Base-by-base conservation (phyloP, 805 yeast species). In the Lachancea meyersii region DNA sequence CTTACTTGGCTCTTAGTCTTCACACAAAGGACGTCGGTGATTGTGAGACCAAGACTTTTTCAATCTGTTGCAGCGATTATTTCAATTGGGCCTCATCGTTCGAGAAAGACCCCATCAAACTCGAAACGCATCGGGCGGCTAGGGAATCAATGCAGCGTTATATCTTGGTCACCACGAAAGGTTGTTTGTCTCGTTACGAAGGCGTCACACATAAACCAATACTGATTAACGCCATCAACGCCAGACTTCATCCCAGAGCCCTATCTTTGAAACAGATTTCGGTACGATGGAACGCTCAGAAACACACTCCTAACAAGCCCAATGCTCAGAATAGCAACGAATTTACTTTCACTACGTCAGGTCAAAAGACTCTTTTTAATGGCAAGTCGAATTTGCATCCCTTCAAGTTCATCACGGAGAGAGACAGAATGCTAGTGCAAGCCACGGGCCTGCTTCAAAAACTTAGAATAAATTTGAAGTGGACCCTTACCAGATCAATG, bases 401-500 rank as follows among this genome's bases (percentile, higher is more conserved):
- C 5, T 51, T 53, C 39, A 54, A 51, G 27, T 51, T 51, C 35
- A 55, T 55, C 20, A 51, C 58, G 1, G 61, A 57, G 20, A 50
- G 55, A 27, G 59, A 57, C 38, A 34, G 55, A 14, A 28, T 53
- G 19, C 57, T 76, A n/a, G 66, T 70, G 3, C 66, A 66, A 6
- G 70, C 78, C 0, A 66, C 67, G 5, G 64, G 70, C 5, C 45
- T 65, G 10, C 54, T 64, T 33, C 69, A 70, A 26, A 63, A 75
- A 19, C 42, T 76, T 11, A 57, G 62, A 20, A 74, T 77, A 28
- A 63, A 79, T 35, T 48, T 81, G 40, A 82, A 80, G 59, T 88
- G 96, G 95, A 59, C 79, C 1, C 62, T 93, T 40, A 84, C 85
- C 44, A 72, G 76, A 40, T 83, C 86, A 10, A 77, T 79, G 50